phyloP scores from a whole-genome alignment of 2,329 filamentous ascomycete genomes.

The Plectosphaerella plurivora region DNA sequence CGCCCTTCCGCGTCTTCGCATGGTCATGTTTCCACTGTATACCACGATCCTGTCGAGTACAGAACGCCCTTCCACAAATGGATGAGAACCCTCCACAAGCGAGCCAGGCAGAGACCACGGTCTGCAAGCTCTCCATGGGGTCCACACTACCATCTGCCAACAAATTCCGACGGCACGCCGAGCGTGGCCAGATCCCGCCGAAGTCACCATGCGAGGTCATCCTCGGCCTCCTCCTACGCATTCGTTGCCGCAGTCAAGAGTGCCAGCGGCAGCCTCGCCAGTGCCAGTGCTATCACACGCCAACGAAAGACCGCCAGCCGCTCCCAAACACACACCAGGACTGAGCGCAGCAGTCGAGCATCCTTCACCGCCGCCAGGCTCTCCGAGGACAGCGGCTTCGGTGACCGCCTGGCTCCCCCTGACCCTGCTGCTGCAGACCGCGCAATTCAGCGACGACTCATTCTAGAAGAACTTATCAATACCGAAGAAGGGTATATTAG shows the following conservation, averaged over 20 bases:
- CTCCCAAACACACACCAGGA: slow-evolving; percentile 51
- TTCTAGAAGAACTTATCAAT: slow-evolving; percentile 78
- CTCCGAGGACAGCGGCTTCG: slow-evolving; percentile 61
- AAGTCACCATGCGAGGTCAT: slow-evolving; percentile 50
- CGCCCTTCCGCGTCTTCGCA: slow-evolving; percentile 2
- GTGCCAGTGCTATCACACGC: slow-evolving; percentile 62
- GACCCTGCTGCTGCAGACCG: slow-evolving; percentile 70
- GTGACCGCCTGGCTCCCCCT: slow-evolving; percentile 46
- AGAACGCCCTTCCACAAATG: slow-evolving; percentile 62
- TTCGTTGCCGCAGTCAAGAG: slow-evolving; percentile 81
- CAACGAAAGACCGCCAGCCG: slow-evolving; percentile 49
- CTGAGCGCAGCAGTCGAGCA: slow-evolving; percentile 58
- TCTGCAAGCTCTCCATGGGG: neutral
- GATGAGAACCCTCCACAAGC: slow-evolving; percentile 65
- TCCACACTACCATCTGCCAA: too few species aligned
- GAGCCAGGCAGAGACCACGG: slow-evolving; percentile 37
- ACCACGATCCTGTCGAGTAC: slow-evolving; percentile 5
- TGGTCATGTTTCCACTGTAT: neutral
- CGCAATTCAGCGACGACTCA: slow-evolving; percentile 68
- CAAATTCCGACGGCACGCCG: slow-evolving; percentile 14
- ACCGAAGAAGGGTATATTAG: slow-evolving; percentile 88
- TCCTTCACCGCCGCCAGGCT: slow-evolving; percentile 56
- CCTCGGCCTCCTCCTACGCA: slow-evolving; percentile 70
- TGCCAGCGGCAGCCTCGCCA: slow-evolving; percentile 72
- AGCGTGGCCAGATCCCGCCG: neutral